Evolutionary conservation across 345 rosid genomes (phyloP), one percentile per base, ranked within the genome.

Genomic region (Euclidium syriacum): DNA sequence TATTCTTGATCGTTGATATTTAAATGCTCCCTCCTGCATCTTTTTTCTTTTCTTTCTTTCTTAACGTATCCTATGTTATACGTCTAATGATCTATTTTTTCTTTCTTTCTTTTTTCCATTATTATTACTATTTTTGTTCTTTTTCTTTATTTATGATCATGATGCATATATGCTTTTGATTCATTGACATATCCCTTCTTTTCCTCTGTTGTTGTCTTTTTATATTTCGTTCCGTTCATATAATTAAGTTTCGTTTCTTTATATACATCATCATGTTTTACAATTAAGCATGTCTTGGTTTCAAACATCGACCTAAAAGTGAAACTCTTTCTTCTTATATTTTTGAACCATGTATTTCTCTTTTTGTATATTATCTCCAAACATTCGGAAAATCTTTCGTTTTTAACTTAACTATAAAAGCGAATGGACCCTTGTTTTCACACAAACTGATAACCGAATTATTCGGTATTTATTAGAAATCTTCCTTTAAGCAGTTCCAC

Each of bases 111-210:
- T 59, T 11, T 22, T 24, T 24, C 15, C 20, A 36, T 36, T 9
- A n/a, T n/a, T 39, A 39, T 5, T 29, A 6, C 7, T 29, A 29
- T 29, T 29, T n/a, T 11, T 39, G 17, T 49, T 16, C 2, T 22
- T 19, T 20, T 50, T 20, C 24, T 52, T 61, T 68, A 11, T 43
- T 44, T 20, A 56, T 70, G 44, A 71, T 64, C 59, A 64, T 71
- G 59, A 57, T 71, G 64, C 70, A 71, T 71, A 48, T 71, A 56
- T 48, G 39, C 75, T 64, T 63, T 71, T 55, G 59, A 32, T 49
- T 30, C 47, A 26, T 41, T 50, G 52, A 32, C 48, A 60, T 9
- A 68, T 52, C 18, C 18, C 10, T 34, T 29, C 0, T 47, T 61
- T 26, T 14, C 10, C 22, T 52, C 35, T 62, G 68, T 70, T 46